Evolutionary conservation across 805 yeast species (phyloP), one percentile per base, ranked within the genome.

Genomic region (Metschnikowia sp.): DNA sequence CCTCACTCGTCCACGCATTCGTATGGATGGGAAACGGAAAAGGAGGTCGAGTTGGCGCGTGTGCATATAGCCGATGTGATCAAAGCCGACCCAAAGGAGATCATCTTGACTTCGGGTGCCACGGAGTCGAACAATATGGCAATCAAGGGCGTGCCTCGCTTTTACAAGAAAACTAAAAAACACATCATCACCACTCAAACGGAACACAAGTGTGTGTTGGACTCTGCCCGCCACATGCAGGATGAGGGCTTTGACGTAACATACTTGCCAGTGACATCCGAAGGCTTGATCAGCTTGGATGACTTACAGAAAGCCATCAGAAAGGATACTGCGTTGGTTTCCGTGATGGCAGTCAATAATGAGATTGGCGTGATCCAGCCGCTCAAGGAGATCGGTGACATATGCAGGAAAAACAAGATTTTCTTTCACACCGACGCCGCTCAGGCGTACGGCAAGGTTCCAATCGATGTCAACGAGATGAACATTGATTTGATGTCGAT

Each of bases 301-400:
- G 85, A 84, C 54, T 78, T 94, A 59, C 88, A 86, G 63, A 78
- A 77, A 33, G 84, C 94, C 36, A 91, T 94, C 50, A 81, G 97
- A 53, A 90, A 90, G 58, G 97, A 90, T 60, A 94, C 99, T 8
- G 83, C 83, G 46, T 68, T 94, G 49, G 97, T 94, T 13, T 88
- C 96, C 12, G 77, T 92, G 36, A 94, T 94, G 99, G 92, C 96
- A 29, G 99, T 94, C 40, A 94, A 94, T 74, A 94, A 94, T 69
- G 99, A 94, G 75, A 94, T 94, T 59, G 99, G 99, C 48, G 98
- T 94, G 37, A 82, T 90, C 62, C 99, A 94, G 75, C 98, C 98
- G 10, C 73, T 94, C 48, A 94, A 88, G 61, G 96, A 90, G 67
- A 94, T 94, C 59, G 99, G 99, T 40, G 70, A 75, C 47, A 75